A percentile compares a stretch with the other conserved stretches of the same genome.
Conservation (phyloP, 306 rosid species). For the Medicago arabica region DNA sequence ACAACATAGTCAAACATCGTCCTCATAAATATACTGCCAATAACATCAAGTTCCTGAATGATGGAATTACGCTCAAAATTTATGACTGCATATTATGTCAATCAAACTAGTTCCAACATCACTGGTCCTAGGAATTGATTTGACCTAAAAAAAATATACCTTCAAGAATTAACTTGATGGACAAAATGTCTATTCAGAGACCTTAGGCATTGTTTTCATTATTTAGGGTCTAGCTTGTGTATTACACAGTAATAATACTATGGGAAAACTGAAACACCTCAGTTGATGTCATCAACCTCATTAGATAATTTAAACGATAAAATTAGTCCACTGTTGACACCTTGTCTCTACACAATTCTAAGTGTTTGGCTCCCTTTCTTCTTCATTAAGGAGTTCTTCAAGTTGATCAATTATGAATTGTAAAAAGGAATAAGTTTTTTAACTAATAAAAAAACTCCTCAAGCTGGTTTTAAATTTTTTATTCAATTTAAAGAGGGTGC, state of each 20-base stretch:
- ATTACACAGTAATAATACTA: neutral
- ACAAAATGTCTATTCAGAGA: neutral
- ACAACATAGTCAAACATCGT: neutral
- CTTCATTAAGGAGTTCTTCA: neutral
- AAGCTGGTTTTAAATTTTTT: constrained; percentile 4
- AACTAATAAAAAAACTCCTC: neutral
- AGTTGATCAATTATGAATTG: neutral
- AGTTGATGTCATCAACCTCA: constrained; percentile 3
- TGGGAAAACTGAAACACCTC: neutral
- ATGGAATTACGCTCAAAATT: neutral
- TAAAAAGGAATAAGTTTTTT: neutral
- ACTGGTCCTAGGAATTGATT: neutral
- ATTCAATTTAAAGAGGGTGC: neutral
- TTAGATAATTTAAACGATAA: neutral
- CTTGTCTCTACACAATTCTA: neutral
- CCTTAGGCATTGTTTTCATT: constrained; percentile 5
- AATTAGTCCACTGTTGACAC: neutral
- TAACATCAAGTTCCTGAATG: neutral
- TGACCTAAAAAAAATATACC: neutral
- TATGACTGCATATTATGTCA: neutral
- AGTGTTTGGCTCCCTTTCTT: neutral
- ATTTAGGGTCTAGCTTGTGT: neutral
- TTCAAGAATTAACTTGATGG: neutral
- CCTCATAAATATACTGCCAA: neutral
- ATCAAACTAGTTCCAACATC: neutral